These are phyloP conservation scores for Ligustrum vulgare DNA, from an alignment of 257 asterid species.

Conservation along the genomic window DNA sequence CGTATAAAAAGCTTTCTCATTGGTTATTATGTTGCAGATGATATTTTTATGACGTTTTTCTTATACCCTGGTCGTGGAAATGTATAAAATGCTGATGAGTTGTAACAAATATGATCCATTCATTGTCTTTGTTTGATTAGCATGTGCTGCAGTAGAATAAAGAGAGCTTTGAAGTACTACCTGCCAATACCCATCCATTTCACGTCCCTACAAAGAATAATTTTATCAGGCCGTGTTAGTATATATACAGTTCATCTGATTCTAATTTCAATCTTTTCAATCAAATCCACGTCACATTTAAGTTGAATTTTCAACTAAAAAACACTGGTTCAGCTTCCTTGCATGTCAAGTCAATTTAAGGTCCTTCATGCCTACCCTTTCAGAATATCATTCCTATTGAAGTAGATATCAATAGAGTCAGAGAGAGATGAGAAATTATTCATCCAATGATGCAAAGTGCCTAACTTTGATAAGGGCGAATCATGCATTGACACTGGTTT, in stretches of 20 bases:
- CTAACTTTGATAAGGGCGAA: background rate
- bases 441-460: no score
- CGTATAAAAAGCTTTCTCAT: no score
- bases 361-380: conserved; percentile 8
- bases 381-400: background rate
- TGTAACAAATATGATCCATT: background rate
- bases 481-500: background rate
- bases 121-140: background rate
- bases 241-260: background rate
- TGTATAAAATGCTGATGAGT: background rate
- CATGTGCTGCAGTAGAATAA: conserved; percentile 1
- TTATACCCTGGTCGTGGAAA: background rate
- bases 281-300: background rate
- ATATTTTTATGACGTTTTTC: background rate
- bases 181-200: background rate
- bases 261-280: background rate
- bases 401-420: background rate
- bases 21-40: no score
- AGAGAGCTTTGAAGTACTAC: conserved; percentile 1
- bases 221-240: background rate
- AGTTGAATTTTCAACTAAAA: background rate
- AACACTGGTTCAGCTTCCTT: conserved; percentile 3
- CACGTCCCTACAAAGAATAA: conserved; percentile 5
- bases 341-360: conserved; percentile 26
- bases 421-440: no score